A percentile compares a stretch with the other conserved stretches of the same genome.
These are phyloP conservation scores for Plasmodium cynomolgi DNA, from an alignment of 169 alveolate species.

Conservation along the genomic window DNA sequence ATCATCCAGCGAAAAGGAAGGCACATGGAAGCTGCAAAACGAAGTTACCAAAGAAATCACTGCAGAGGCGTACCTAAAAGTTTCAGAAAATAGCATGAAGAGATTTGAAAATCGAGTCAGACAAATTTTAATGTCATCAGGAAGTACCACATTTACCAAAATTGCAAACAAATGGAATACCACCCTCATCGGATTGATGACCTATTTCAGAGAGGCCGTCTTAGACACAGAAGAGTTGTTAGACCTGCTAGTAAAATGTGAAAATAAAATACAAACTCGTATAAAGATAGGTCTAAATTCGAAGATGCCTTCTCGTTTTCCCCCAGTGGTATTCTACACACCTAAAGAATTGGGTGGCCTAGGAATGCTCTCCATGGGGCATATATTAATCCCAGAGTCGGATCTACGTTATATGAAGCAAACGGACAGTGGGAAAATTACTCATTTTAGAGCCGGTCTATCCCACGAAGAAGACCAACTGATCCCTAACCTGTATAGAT, in stretches of 20 bases:
- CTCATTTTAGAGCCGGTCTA: conserved; percentile 99
- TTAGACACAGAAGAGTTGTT: conserved; percentile 98
- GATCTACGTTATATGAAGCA: conserved; percentile 97
- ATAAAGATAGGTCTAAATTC: conserved; percentile 99
- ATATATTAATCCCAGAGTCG: conserved; percentile 99
- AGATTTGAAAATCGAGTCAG: conserved; percentile 97
- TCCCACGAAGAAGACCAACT: conserved; percentile 99
- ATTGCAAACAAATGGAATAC: conserved; percentile 99
- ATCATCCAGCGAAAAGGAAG: conserved; percentile 89
- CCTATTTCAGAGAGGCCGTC: conserved; percentile 99
- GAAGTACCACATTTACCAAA: conserved; percentile 99
- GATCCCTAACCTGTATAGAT: conserved; percentile 98
- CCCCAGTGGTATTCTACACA: conserved; percentile 99
- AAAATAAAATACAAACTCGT: conserved; percentile 99
- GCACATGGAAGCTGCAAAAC: conserved; percentile 98
- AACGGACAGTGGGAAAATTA: conserved; percentile 97
- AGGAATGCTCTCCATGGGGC: conserved; percentile 99
- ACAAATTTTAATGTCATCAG: conserved; percentile 98
- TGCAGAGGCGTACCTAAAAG: conserved; percentile 98
- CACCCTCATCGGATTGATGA: conserved; percentile 97
- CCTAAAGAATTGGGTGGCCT: conserved; percentile 99
- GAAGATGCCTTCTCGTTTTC: conserved; percentile 99
- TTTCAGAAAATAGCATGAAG: conserved; percentile 98
- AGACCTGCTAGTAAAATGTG: conserved; percentile 98
- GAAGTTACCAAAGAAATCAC: conserved; percentile 98